Conservation (phyloP, 805 yeast genomes). For the Saturnispora kantuleensis region DNA sequence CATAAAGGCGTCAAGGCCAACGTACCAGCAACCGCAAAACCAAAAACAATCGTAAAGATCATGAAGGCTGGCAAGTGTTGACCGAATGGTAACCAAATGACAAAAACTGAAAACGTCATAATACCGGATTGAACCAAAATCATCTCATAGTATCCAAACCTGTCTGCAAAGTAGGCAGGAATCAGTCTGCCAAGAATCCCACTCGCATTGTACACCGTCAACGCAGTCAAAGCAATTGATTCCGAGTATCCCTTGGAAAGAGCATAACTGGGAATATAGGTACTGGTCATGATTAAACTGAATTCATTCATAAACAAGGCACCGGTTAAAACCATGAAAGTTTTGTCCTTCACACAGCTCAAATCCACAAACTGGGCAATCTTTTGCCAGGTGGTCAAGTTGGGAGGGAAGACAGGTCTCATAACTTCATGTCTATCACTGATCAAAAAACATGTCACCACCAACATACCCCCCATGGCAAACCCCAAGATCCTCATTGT, state of each 20-base stretch:
- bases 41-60: slow-evolving; percentile 44
- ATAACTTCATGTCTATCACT: slow-evolving; percentile 20
- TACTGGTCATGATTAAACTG: slow-evolving; percentile 39
- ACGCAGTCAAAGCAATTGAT: slow-evolving; percentile 31
- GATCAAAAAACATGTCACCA: slow-evolving; percentile 26
- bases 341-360: slow-evolving; percentile 31
- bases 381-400: slow-evolving; percentile 10
- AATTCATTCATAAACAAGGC: slow-evolving; percentile 43
- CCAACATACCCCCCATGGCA: slow-evolving; percentile 31
- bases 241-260: slow-evolving; percentile 37
- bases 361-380: slow-evolving; percentile 29
- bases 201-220: slow-evolving; percentile 35
- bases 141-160: slow-evolving; percentile 36
- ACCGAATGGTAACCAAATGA: slow-evolving; percentile 59
- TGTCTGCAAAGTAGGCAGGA: slow-evolving; percentile 37
- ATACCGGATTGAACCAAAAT: slow-evolving; percentile 30
- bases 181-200: slow-evolving; percentile 38
- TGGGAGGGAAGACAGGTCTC: slow-evolving; percentile 2
- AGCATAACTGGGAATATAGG: slow-evolving; percentile 52
- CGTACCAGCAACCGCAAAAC: slow-evolving; percentile 37
- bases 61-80: slow-evolving; percentile 32
- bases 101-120: slow-evolving; percentile 36
- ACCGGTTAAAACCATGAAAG: slow-evolving; percentile 30
- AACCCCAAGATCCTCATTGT: slow-evolving; percentile 48
- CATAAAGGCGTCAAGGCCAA: slow-evolving; percentile 61